A percentile compares a stretch with the other conserved stretches of the same genome.
phyloP scores from a whole-genome alignment of 148 eudicot species.

The Amaranthus cruentus region DNA sequence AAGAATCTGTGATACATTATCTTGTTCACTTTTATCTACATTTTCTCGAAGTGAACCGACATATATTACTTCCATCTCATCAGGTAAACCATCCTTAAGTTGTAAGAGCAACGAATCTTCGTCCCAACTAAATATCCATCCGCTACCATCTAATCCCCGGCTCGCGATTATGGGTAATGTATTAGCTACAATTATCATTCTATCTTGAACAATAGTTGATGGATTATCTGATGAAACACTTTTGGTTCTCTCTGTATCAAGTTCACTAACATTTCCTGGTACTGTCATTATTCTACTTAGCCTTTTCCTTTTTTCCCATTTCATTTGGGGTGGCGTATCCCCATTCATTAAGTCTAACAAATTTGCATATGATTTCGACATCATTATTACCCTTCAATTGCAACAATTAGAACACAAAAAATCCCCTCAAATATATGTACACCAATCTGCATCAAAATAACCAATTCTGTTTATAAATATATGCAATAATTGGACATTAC shows the following conservation, averaged over 20 bases:
- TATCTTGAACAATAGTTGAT: conserved; percentile 31
- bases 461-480: not conserved
- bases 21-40: conserved; percentile 38
- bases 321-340: conserved; percentile 28
- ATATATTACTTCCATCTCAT: conserved; percentile 41
- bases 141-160: conserved; percentile 26
- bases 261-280: conserved; percentile 38
- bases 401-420: not conserved
- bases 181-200: conserved; percentile 38
- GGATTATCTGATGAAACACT: conserved; percentile 41
- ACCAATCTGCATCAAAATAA: conserved; percentile 12
- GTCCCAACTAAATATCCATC: conserved; percentile 44
- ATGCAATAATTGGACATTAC: not conserved
- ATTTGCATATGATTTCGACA: conserved; percentile 45
- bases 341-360: conserved; percentile 36
- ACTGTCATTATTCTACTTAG: conserved; percentile 38
- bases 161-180: conserved; percentile 31
- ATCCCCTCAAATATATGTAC: conserved; percentile 1
- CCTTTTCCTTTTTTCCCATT: conserved; percentile 23
- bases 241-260: conserved; percentile 29
- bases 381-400: conserved; percentile 18
- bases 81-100: conserved; percentile 41
- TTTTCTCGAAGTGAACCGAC: conserved; percentile 36
- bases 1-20: conserved; percentile 41
- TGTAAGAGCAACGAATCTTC: conserved; percentile 41